phyloP scores from a whole-genome alignment of 768 basidiomycete species.

The Termitomyces sp. region DNA sequence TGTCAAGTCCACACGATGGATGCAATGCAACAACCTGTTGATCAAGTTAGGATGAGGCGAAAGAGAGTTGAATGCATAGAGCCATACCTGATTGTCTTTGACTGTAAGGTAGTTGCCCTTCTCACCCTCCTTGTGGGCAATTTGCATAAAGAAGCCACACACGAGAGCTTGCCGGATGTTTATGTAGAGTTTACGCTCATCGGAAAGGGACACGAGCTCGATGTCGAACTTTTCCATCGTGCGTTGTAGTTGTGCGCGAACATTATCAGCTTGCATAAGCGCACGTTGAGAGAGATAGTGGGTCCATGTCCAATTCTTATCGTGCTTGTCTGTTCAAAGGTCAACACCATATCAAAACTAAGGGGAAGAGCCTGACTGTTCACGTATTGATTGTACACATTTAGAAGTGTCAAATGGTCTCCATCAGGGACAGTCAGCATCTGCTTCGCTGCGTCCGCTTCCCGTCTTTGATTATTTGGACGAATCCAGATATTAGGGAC shows the following conservation, averaged over 20 bases:
- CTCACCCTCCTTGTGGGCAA: constrained; percentile 92
- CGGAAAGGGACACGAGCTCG: constrained; percentile 60
- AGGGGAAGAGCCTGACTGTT: constrained; percentile 47
- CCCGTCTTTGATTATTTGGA: constrained; percentile 80
- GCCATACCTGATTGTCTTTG: constrained; percentile 85
- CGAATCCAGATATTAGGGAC: constrained; percentile 95
- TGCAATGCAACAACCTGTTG: constrained; percentile 68
- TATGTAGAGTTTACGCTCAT: constrained; percentile 65
- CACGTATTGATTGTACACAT: constrained; percentile 92
- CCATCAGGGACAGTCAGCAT: constrained; percentile 87
- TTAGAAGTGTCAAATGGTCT: constrained; percentile 93
- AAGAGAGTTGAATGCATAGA: neutral
- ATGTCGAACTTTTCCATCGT: constrained; percentile 90
- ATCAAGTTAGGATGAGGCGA: neutral
- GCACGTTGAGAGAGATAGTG: constrained; percentile 84
- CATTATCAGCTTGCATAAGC: constrained; percentile 88
- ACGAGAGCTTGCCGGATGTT: constrained; percentile 82
- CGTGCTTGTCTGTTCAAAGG: constrained; percentile 51
- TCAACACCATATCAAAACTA: neutral
- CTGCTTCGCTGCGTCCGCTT: constrained; percentile 91
- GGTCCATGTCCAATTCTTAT: constrained; percentile 87
- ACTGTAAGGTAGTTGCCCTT: constrained; percentile 85
- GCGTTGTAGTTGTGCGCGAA: constrained; percentile 82
- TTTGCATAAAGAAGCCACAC: constrained; percentile 97
- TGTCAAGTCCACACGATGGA: constrained; percentile 83